These are phyloP conservation scores for Ogataea methanolica DNA, from an alignment of 805 yeast species.

Conservation along the genomic window DNA sequence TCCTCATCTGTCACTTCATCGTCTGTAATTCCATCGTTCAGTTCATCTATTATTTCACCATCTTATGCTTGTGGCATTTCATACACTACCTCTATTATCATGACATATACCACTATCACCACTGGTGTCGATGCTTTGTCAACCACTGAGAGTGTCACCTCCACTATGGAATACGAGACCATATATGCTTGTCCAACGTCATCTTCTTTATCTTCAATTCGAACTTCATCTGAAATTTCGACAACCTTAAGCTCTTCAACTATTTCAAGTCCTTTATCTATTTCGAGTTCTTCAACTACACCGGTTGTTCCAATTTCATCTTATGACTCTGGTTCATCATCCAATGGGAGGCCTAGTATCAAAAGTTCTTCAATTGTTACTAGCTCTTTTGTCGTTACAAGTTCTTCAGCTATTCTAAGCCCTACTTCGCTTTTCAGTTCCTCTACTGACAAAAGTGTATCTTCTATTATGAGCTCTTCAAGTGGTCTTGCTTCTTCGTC, in stretches of 20 bases:
- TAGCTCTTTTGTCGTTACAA: no score
- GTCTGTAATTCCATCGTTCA: neutral
- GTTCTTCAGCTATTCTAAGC: no score
- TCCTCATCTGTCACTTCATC: neutral
- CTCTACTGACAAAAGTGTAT: no score
- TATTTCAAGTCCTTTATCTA: conserved; percentile 1
- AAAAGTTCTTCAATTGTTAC: no score
- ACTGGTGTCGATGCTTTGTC: no score
- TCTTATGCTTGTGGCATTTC: neutral
- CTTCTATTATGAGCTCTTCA: no score
- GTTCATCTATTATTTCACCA: neutral
- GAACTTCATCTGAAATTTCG: conserved; percentile 2
- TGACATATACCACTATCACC: neutral
- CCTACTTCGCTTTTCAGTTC: no score
- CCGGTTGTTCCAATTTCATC: neutral
- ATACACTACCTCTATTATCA: neutral
- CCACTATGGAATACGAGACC: no score
- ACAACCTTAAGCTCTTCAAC: conserved; percentile 1
- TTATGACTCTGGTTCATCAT: conserved; percentile 1
- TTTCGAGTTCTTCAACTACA: neutral
- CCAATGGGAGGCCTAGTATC: neutral
- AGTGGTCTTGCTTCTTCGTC: no score
- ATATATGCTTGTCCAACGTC: neutral
- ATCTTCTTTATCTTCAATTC: neutral
- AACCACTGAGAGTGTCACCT: no score